These are phyloP conservation scores for Arthrobotrys sphaeroides DNA, from an alignment of 2,329 filamentous ascomycete genomes.

Conservation along the genomic window DNA sequence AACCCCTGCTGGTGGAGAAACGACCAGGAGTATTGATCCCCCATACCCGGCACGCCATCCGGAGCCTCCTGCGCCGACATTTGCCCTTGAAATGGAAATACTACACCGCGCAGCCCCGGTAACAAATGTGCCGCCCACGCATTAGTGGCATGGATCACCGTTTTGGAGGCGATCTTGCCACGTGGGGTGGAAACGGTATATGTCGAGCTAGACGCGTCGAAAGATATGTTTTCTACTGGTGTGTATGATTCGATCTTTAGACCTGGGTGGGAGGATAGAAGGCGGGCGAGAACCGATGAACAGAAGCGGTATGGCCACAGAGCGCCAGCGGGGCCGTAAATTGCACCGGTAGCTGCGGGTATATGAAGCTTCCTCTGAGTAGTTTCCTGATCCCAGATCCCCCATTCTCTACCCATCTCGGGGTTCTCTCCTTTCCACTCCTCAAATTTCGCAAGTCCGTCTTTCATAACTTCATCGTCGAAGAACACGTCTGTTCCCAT, in stretches of 20 bases:
- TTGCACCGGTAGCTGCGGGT: constrained; percentile 55
- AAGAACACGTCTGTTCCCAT: constrained; percentile 65
- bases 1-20: constrained; percentile 64
- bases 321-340: constrained; percentile 62
- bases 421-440: constrained; percentile 62
- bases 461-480: constrained; percentile 60
- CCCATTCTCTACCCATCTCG: constrained; percentile 60
- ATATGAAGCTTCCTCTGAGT: constrained; percentile 58
- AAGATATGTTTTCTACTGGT: constrained; percentile 61
- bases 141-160: constrained; percentile 71
- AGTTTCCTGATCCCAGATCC: constrained; percentile 60
- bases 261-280: constrained; percentile 60
- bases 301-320: constrained; percentile 67
- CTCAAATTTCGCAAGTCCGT: constrained; percentile 59
- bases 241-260: constrained; percentile 56
- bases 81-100: constrained; percentile 64
- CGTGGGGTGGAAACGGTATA: constrained; percentile 64
- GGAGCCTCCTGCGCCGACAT: constrained; percentile 66
- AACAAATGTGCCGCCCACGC: constrained; percentile 66
- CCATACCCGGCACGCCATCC: constrained; percentile 58
- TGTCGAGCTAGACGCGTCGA: constrained; percentile 61
- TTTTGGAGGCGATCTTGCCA: constrained; percentile 63
- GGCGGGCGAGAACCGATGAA: constrained; percentile 63
- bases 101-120: constrained; percentile 64
- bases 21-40: constrained; percentile 62